phyloP scores from a whole-genome alignment of 768 basidiomycete species.

The Trametes maxima region DNA sequence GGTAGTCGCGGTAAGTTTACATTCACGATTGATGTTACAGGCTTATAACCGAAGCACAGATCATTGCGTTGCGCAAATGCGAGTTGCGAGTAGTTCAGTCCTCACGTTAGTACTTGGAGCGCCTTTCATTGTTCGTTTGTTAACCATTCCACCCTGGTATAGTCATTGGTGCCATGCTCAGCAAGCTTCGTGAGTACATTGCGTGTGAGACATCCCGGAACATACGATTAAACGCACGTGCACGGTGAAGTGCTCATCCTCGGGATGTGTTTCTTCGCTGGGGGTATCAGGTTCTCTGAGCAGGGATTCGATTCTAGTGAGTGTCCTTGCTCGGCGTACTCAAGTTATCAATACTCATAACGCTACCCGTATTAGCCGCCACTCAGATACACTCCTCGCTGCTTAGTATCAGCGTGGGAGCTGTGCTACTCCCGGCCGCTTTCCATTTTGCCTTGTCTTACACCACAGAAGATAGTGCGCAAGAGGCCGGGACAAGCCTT shows the following conservation, averaged over 20 bases:
- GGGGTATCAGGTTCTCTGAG: constrained; percentile 74
- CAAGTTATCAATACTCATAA: neutral
- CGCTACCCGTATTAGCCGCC: constrained; percentile 48
- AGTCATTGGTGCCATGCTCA: constrained; percentile 85
- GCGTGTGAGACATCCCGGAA: neutral
- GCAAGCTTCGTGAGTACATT: constrained; percentile 59
- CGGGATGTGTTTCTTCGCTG: constrained; percentile 85
- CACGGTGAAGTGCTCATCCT: constrained; percentile 70
- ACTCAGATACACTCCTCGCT: constrained; percentile 76
- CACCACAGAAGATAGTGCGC: constrained; percentile 10
- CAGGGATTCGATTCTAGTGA: constrained; percentile 75
- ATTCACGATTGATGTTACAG: neutral
- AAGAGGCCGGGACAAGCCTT: constrained; percentile 21
- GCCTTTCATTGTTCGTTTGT: neutral
- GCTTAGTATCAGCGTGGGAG: constrained; percentile 75
- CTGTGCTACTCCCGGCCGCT: constrained; percentile 75
- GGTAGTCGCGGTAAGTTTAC: constrained; percentile 66
- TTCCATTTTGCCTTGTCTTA: constrained; percentile 65
- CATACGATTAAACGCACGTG: neutral
- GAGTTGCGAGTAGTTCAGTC: constrained; percentile 82
- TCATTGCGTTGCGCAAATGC: constrained; percentile 81
- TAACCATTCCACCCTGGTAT: neutral
- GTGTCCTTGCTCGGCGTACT: constrained; percentile 24
- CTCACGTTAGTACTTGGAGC: constrained; percentile 52
- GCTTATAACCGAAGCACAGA: constrained; percentile 40